phyloP scores from a whole-genome alignment of 495 filamentous ascomycete species.

The Neurospora africana region DNA sequence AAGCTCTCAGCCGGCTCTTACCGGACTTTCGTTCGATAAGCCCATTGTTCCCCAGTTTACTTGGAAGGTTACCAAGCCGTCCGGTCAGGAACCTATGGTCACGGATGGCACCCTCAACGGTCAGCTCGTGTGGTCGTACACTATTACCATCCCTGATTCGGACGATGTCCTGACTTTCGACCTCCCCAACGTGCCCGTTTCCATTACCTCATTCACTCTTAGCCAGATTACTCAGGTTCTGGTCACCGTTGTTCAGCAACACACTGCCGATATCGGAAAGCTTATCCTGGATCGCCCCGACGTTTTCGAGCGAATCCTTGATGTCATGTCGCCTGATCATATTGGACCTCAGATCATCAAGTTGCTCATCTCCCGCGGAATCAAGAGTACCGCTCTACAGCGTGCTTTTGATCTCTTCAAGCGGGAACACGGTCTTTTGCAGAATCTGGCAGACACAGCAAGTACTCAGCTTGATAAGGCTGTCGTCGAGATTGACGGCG shows the following conservation, averaged over 20 bases:
- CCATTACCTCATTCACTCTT: background rate
- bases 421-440: background rate
- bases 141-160: background rate
- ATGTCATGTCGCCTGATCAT: background rate
- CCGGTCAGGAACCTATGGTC: background rate
- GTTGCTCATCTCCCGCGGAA: background rate
- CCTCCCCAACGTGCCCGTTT: background rate
- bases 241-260: background rate
- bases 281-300: background rate
- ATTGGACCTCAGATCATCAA: background rate
- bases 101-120: background rate
- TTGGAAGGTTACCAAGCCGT: background rate
- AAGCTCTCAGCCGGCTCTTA: background rate
- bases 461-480: background rate
- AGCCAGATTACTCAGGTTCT: background rate
- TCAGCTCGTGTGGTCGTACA: background rate
- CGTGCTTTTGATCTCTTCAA: background rate
- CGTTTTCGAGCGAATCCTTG: background rate
- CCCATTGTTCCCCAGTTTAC: background rate
- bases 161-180: background rate
- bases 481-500: background rate
- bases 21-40: background rate
- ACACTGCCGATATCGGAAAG: background rate
- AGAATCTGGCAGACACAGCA: background rate
- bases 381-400: background rate